Percentiles rank a stretch among this genome's conserved stretches.
phyloP scores from a whole-genome alignment of 768 basidiomycete genomes.

The Tylopilus balloui region DNA sequence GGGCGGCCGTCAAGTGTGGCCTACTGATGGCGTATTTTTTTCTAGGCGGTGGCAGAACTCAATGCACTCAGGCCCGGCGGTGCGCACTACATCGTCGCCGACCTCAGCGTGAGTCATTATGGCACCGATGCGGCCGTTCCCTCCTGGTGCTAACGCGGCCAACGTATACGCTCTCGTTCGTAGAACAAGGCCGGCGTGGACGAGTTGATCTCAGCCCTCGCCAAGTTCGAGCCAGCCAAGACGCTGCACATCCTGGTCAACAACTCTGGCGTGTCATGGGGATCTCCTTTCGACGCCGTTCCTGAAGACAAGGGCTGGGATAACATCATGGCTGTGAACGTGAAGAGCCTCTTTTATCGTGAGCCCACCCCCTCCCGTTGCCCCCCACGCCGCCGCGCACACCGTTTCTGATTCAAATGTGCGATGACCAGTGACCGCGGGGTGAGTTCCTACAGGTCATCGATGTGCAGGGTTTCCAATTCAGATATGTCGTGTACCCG shows the following conservation, averaged over 20 bases:
- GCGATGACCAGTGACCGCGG: constrained; percentile 38
- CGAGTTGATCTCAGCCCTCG: constrained; percentile 61
- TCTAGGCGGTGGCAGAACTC: constrained; percentile 52
- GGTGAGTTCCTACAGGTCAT: constrained; percentile 25
- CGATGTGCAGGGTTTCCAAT: background rate
- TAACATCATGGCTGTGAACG: constrained; percentile 75
- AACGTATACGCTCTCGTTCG: background rate
- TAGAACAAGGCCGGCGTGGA: constrained; percentile 83
- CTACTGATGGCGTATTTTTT: too few species aligned
- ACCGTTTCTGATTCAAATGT: background rate
- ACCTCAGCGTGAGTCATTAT: constrained; percentile 55
- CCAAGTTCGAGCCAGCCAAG: constrained; percentile 49
- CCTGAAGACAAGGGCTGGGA: constrained; percentile 88
- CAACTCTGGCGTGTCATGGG: constrained; percentile 81
- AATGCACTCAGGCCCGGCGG: constrained; percentile 56
- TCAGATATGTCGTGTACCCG: constrained; percentile 1
- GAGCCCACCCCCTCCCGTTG: constrained; percentile 21
- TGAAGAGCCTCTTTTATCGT: constrained; percentile 84
- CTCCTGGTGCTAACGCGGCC: background rate
- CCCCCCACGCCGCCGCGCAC: background rate
- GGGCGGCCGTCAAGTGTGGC: constrained; percentile 37
- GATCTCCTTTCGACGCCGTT: constrained; percentile 60
- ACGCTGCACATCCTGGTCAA: constrained; percentile 82
- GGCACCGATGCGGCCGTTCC: background rate
- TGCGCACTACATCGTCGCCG: constrained; percentile 70